Evolutionary conservation across 1,284 basidiomycete species (phyloP).

Genomic region (Cutaneotrichosporon sp.): DNA sequence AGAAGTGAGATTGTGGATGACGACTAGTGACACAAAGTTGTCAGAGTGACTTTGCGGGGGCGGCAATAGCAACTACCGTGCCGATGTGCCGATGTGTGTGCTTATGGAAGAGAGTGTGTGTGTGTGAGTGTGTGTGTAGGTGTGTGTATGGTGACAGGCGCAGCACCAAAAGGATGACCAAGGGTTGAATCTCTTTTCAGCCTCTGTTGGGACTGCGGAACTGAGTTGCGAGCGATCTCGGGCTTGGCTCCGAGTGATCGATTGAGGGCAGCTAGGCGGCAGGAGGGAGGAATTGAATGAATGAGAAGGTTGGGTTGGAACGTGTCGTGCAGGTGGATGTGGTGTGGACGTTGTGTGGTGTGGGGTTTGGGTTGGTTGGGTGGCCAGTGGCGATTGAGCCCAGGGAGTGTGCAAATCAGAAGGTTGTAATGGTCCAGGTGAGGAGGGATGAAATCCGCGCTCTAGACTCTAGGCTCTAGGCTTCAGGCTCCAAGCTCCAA

Average conservation of each 20-base stretch:
- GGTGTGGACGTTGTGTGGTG: no score
- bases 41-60: neutral
- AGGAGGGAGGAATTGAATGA: neutral
- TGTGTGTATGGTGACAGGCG: neutral
- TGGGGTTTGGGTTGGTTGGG: no score
- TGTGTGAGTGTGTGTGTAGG: neutral
- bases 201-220: neutral
- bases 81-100: neutral
- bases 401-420: no score
- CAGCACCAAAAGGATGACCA: neutral
- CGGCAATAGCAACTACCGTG: neutral
- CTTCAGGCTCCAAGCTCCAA: no score
- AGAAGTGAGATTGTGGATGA: neutral
- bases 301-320: neutral
- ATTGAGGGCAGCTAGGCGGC: neutral
- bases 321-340: no score
- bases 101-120: neutral
- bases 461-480: no score
- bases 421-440: no score
- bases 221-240: neutral
- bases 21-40: neutral
- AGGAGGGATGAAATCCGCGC: no score
- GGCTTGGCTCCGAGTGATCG: neutral
- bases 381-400: no score
- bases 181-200: neutral